phyloP scores from a whole-genome alignment of 306 rosid genomes.

The Corylus americana region DNA sequence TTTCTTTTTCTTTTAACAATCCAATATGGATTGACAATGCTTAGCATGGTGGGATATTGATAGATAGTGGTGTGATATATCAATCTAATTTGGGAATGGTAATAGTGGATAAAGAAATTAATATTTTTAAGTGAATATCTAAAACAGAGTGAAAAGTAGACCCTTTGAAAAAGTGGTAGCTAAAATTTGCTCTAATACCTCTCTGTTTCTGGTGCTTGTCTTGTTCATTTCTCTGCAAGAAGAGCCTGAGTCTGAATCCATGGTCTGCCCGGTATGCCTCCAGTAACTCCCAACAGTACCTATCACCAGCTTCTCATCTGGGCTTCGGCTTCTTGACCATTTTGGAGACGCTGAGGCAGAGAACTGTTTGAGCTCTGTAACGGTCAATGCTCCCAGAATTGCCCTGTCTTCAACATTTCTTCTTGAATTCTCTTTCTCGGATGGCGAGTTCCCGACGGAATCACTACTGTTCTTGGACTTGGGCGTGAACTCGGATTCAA shows the following conservation, averaged over 20 bases:
- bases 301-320: constrained; percentile 49
- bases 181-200: constrained; percentile 17
- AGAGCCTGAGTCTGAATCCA: constrained; percentile 38
- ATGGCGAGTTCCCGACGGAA: constrained; percentile 38
- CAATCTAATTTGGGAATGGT: too few relatives aligned
- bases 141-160: too few relatives aligned
- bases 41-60: too few relatives aligned
- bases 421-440: constrained; percentile 36
- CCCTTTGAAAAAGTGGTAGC: too few relatives aligned
- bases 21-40: too few relatives aligned
- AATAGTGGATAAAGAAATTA: too few relatives aligned
- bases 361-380: constrained; percentile 48
- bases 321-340: constrained; percentile 44
- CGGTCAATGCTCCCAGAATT: constrained; percentile 60
- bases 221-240: constrained; percentile 21
- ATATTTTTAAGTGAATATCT: too few relatives aligned
- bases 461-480: constrained; percentile 24
- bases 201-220: constrained; percentile 15
- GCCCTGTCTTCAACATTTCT: constrained; percentile 50
- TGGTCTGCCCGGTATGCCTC: constrained; percentile 56
- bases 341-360: constrained; percentile 41
- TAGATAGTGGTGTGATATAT: too few relatives aligned
- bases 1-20: too few relatives aligned
- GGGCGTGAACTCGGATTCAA: constrained; percentile 53
- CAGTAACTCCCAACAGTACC: constrained; percentile 88